Base-by-base conservation (phyloP, 1,284 basidiomycete species). In the Ceratobasidium sp. region DNA sequence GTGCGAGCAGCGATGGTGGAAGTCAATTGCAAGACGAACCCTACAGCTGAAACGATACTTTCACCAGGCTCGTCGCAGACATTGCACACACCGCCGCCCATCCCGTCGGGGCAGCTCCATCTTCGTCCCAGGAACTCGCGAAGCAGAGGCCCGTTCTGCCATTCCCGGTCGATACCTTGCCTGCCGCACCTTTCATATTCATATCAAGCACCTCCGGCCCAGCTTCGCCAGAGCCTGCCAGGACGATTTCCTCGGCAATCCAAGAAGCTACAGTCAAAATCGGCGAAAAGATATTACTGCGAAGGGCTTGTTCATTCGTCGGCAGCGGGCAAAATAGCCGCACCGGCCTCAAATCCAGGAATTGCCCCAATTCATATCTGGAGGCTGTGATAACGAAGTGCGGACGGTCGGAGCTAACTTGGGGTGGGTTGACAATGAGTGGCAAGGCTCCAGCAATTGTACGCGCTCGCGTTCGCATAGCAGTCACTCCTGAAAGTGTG, bases 11-110 rank as follows among this genome's bases (percentile, higher is more conserved):
- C 92, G 15, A 94, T 98, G 87, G 87, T 98, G 77, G 97, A 99
- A 84, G 87, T 98, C 78, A 96, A 95, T 81, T 98, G 97, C 87
- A 97, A 99, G 86, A 98, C 97, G 56, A 97, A 99, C 85, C 98
- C 98, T 83, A 97, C 98, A 15, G 95, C 92, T 19, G 95, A 79
- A 97, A 96, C 82, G 90, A 93, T 77, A 87, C 97, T 9, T 99
- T 99, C 82, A 87, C 89, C 7, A 88, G 88, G 77, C 89, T 97
- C 40, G 92, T 94, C 15, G 87, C 89, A 51, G 92, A 95, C 79
- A 91, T 98, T 79, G 93, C 95, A 2, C 92, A 95, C 81, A 96
- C 95, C 0, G 90, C 93, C 34, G 96, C 96, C 0, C 94, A 92
- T 83, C 87, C 95, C 71, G 86, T 90, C 0, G 92, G 95, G 80